These are phyloP conservation scores for Cutaneotrichosporon daszewskae DNA, from an alignment of 1,284 basidiomycete species.

Conservation along the genomic window DNA sequence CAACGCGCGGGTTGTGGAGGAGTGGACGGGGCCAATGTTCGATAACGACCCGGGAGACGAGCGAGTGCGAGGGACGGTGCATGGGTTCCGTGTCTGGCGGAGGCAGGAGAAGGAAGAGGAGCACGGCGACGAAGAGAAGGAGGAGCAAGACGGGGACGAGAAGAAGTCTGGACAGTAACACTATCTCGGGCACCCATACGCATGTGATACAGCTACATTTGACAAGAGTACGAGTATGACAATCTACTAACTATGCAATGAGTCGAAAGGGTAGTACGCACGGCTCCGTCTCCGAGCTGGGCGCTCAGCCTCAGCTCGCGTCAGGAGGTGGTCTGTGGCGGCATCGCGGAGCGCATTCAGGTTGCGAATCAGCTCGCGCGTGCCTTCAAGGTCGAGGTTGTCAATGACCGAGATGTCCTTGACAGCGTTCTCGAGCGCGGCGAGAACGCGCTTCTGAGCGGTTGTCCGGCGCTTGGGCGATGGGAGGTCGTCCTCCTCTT, in stretches of 20 bases:
- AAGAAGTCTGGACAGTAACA: no score
- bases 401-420: conserved; percentile 19
- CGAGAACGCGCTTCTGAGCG: conserved; percentile 25
- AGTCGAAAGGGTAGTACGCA: no score
- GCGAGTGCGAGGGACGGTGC: conserved; percentile 54
- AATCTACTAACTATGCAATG: no score
- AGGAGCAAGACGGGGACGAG: no score
- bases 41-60: conserved; percentile 75
- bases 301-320: conserved; percentile 5
- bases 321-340: conserved; percentile 12
- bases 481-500: neutral
- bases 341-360: conserved; percentile 26
- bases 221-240: no score
- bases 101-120: conserved; percentile 28
- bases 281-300: neutral
- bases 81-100: conserved; percentile 51
- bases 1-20: conserved; percentile 66
- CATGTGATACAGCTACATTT: no score
- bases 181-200: no score
- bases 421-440: conserved; percentile 24
- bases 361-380: conserved; percentile 21
- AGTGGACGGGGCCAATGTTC: conserved; percentile 75
- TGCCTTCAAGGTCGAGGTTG: conserved; percentile 28
- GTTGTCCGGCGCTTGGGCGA: conserved; percentile 23
- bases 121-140: neutral